Base-by-base conservation (phyloP, 2,329 filamentous ascomycete species). In the Colletotrichum incanum region DNA sequence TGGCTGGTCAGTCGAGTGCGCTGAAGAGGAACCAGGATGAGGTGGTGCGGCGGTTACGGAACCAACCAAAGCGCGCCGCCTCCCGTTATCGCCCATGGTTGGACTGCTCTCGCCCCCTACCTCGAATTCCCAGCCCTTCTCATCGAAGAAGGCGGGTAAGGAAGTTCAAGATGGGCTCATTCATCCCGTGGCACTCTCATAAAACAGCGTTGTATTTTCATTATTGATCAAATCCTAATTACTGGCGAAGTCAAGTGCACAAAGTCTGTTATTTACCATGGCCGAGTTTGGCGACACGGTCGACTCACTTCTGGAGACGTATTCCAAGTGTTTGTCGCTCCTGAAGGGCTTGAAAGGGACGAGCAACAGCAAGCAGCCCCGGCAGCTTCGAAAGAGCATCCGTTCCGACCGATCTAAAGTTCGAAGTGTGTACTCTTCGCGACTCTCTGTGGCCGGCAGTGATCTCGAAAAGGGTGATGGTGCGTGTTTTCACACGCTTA, bases 391-490 rank as follows among this genome's bases (percentile, higher is more conserved):
- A 67, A 82, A 75, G 58, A 81, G 80, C 39, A 79, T 84, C 70
- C 84, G 78, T 67, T 80, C 79, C 26, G 83, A 84, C 75, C 85
- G 80, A 65, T 79, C 79, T 73, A 78, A 82, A 72, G 80, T 89
- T 12, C 80, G 81, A 56, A 78, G 80, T 28, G 82, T 81, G 8
- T 89, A 88, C 74, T 81, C 81, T 2, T 80, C 80, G 11, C 81
- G 81, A 16, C 75, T 86, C 5, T 82, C 81, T 1, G 80, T 82
- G 49, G 77, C 81, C 59, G 87, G 86, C 11, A 78, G 77, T 47
- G 79, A 78, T 1, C 82, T 89, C 41, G 82, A 84, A 39, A 81
- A 81, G 68, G 87, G 87, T 23, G 87, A 89, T 77, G 81, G 86
- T 87, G 77, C 80, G 84, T 77, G 14, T 60, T 31, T 26, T 26